A percentile compares a stretch with the other conserved stretches of the same genome.
Evolutionary conservation across 2,329 filamentous ascomycete genomes (phyloP).

Genomic region (Penicillium sp.): DNA sequence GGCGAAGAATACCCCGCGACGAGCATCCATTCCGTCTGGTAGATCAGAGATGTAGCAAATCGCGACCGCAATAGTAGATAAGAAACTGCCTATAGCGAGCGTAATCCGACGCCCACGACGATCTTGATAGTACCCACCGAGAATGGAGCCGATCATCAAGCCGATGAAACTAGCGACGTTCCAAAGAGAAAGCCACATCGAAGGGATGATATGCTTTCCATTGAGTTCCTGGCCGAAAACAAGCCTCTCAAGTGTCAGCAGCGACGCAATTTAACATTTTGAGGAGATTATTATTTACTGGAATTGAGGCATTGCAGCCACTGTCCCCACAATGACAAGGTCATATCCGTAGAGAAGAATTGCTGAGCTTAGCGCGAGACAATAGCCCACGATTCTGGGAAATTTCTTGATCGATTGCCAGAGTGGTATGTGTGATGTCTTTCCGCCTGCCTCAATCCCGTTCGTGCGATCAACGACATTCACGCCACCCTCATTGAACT

Average conservation of each 20-base stretch:
- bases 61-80: conserved; percentile 36
- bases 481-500: conserved; percentile 4
- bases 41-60: conserved; percentile 21
- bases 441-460: neutral
- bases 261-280: neutral
- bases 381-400: conserved; percentile 17
- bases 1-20: conserved; percentile 41
- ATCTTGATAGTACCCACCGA: conserved; percentile 43
- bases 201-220: conserved; percentile 37
- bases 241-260: conserved; percentile 6
- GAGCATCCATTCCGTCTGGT: conserved; percentile 20
- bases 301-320: conserved; percentile 29
- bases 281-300: conserved; percentile 17
- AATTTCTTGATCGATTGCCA: conserved; percentile 18
- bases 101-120: conserved; percentile 36
- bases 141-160: conserved; percentile 35
- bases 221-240: conserved; percentile 31
- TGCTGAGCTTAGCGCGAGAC: conserved; percentile 19
- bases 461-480: neutral
- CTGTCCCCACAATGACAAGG: conserved; percentile 27
- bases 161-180: conserved; percentile 40
- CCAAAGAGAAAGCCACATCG: conserved; percentile 46
- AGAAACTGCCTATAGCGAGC: conserved; percentile 34
- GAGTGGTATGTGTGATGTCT: conserved; percentile 10
- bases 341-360: conserved; percentile 31